Evolutionary conservation across 257 asterid species (phyloP), one percentile per base, ranked within the genome.

Genomic region (Osmanthus fragrans): DNA sequence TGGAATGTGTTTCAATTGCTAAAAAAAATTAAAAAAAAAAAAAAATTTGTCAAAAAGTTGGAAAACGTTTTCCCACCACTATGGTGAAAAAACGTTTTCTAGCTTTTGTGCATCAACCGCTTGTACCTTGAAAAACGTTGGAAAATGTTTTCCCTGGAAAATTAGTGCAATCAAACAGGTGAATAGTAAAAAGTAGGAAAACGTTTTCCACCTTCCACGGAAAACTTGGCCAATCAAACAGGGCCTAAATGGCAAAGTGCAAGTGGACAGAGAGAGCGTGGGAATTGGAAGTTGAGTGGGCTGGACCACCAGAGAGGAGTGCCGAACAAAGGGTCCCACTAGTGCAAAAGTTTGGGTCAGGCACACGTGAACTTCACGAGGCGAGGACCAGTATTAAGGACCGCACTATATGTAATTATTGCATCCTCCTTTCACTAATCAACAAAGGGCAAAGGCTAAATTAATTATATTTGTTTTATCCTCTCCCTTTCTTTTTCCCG

Each of bases 361-460:
- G 8, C 11, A 2, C 87, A 82, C 89, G 89, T 85, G 87, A 83
- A 85, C 30, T 76, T 79, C 85, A 76, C 45, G 77, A n/a, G 64
- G 76, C 25, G 33, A 19, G 76, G 89, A 79, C 77, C 77, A 73
- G 7, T 60, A 40, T 21, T 23, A 6, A 21, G 64, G 66, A 51
- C 67, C 86, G 84, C 78, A 79, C 68, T 69, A 12, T n/a, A 70
- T 25, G 33, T 80, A 79, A 39, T 39, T 9, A 34, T 70, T 77
- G 23, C 36, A 58, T 29, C 12, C 63, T 19, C 9, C 29, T 63
- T 64, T 39, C 72, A 21, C 71, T 56, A 15, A 30, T 23, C 30
- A 36, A 73, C 68, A 49, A 12, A 72, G 34, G 12, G 68, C 68
- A 49, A 12, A 72, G 34, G 12, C 42, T 5, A 18, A 16, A 70